Evolutionary conservation across 2,329 filamentous ascomycete genomes (phyloP), one percentile per base, ranked within the genome.

Genomic region (Colletotrichum cordylinicola): DNA sequence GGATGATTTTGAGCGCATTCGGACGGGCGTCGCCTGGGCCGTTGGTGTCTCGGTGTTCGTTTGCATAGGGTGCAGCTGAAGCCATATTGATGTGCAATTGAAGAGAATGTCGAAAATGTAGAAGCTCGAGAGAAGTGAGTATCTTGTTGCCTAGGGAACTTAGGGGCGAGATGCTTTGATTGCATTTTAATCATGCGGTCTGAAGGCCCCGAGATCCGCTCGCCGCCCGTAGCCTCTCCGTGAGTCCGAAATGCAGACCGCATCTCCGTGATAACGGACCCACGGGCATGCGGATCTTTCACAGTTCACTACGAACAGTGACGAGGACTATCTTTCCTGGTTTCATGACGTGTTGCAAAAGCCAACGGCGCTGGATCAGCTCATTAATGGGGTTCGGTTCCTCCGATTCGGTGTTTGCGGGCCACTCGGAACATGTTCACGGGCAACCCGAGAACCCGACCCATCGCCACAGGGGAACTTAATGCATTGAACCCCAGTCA

Each of bases 1-100:
- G 66, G 52, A 86, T 78, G 39, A 86, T 82, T 67, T 84, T 80
- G 8, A 83, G 71, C 7, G 85, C 85, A 1, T 84, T 85, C 6
- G 85, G 85, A 5, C 84, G 82, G 5, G 79, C 80, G 74, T 86
- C 85, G 15, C 84, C 84, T 8, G 83, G 79, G 15, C 84, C 84
- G 27, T 74, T 80, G 15, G 77, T 52, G 43, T 52, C 43, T 52
- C 43, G 43, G 13, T 52, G 43, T 13, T 52, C 43, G 10, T 52
- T 52, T 1, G 43, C 43, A 21, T 52, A 52, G 21, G 43, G 43
- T 52, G 43, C 43, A n/a, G 10, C 21, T 52, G 43, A 13, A 52
- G n/a, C n/a, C 43, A 52, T 43, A n/a, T 43, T 43, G 39, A 43
- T 43, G 9, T 43, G 39, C 9, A 18, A 43, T n/a, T 43, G 18